phyloP scores from a whole-genome alignment of 2,329 filamentous ascomycete genomes.

The Ascochyta pisi region DNA sequence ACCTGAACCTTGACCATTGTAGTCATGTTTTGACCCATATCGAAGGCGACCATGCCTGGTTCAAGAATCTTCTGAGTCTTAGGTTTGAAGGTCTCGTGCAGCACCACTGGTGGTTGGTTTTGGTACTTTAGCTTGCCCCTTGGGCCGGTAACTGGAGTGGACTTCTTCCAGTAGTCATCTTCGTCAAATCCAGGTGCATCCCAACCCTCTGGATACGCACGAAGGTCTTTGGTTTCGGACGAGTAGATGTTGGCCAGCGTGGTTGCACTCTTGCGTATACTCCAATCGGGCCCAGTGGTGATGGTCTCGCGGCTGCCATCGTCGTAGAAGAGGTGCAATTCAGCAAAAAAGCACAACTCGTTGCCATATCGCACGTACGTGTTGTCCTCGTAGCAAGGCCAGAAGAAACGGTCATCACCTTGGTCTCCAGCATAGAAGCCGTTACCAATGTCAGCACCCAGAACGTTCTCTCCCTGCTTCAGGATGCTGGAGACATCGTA shows the following conservation, averaged over 20 bases:
- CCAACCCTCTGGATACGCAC: slow-evolving; percentile 48
- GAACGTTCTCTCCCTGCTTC: slow-evolving; percentile 40
- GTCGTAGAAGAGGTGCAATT: slow-evolving; percentile 49
- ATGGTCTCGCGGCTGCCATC: slow-evolving; percentile 48
- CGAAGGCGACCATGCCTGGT: slow-evolving; percentile 37
- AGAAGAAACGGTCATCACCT: slow-evolving; percentile 51
- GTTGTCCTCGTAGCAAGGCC: slow-evolving; percentile 54
- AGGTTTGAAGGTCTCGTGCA: slow-evolving; percentile 49
- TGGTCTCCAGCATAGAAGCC: slow-evolving; percentile 57
- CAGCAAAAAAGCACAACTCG: slow-evolving; percentile 52
- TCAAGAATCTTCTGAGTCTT: slow-evolving; percentile 23
- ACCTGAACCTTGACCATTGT: slow-evolving; percentile 41
- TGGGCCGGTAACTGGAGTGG: slow-evolving; percentile 51
- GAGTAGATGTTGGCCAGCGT: slow-evolving; percentile 52
- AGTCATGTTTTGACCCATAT: slow-evolving; percentile 46
- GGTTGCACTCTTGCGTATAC: slow-evolving; percentile 49
- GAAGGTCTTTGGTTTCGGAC: slow-evolving; percentile 50
- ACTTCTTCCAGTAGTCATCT: slow-evolving; percentile 40
- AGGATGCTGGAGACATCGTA: slow-evolving; percentile 53
- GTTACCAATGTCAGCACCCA: slow-evolving; percentile 51
- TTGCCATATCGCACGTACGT: slow-evolving; percentile 46
- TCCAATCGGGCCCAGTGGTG: slow-evolving; percentile 50
- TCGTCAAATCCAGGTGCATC: slow-evolving; percentile 35
- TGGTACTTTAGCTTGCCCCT: slow-evolving; percentile 51
- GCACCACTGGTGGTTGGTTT: slow-evolving; percentile 49